These are phyloP conservation scores for Trichosporon coremiiforme DNA, from an alignment of 1,284 basidiomycete genomes.

Conservation along the genomic window DNA sequence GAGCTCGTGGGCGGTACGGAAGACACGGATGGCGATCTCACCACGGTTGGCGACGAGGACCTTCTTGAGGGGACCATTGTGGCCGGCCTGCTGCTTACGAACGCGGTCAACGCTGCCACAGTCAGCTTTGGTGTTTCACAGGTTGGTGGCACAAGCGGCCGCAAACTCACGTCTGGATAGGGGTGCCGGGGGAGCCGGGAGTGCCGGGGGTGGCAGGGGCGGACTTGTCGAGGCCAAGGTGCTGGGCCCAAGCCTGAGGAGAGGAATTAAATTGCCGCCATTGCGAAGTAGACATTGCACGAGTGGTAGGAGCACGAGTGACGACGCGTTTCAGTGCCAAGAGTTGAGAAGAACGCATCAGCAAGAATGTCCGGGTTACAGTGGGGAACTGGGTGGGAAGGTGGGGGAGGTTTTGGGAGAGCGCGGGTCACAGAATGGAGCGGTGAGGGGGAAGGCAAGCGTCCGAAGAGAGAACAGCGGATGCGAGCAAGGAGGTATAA, in stretches of 20 bases:
- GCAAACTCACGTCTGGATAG: conserved; percentile 46
- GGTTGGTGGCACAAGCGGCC: neutral
- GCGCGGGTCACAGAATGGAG: neutral
- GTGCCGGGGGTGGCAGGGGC: conserved; percentile 43
- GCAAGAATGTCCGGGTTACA: conserved; percentile 10
- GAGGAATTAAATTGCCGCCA: neutral
- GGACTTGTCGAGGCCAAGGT: conserved; percentile 46
- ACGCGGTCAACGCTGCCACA: conserved; percentile 79
- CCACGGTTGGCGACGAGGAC: conserved; percentile 95
- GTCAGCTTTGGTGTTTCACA: conserved; percentile 8
- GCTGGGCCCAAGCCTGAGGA: conserved; percentile 46
- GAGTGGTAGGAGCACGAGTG: neutral
- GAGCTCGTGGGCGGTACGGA: conserved; percentile 97
- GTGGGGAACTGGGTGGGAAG: neutral
- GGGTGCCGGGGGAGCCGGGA: conserved; percentile 36
- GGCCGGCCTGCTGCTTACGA: conserved; percentile 86
- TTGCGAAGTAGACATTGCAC: neutral
- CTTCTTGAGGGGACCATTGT: conserved; percentile 86
- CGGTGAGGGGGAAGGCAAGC: neutral
- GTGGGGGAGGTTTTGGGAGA: neutral
- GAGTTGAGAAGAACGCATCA: conserved; percentile 18
- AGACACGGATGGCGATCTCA: conserved; percentile 99
- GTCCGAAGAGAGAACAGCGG: neutral
- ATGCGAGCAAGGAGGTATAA: neutral
- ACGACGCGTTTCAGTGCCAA: conserved; percentile 13